These are phyloP conservation scores for Candida jianshihensis DNA, from an alignment of 805 yeast species.

Conservation along the genomic window DNA sequence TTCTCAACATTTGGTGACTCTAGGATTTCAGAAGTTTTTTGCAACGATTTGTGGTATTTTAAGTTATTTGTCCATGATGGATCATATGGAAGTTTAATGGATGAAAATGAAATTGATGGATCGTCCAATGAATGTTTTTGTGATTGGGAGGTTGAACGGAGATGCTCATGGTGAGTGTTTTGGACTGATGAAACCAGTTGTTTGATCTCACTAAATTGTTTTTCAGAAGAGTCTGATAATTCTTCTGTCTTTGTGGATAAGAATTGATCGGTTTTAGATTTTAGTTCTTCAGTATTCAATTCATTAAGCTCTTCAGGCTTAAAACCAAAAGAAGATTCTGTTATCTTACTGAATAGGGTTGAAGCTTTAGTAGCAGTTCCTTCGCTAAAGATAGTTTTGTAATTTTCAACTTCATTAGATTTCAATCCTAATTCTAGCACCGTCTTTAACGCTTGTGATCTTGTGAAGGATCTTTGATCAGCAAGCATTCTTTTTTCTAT, in stretches of 20 bases:
- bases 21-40: slow-evolving; percentile 41
- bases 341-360: slow-evolving; percentile 8
- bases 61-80: slow-evolving; percentile 46
- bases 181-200: slow-evolving; percentile 18
- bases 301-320: neutral
- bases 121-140: slow-evolving; percentile 11
- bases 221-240: slow-evolving; percentile 21
- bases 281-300: slow-evolving; percentile 7
- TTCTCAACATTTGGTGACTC: slow-evolving; percentile 35
- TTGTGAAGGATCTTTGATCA: slow-evolving; percentile 17
- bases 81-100: slow-evolving; percentile 33
- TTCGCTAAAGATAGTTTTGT: slow-evolving; percentile 6
- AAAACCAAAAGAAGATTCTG: neutral
- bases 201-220: slow-evolving; percentile 23
- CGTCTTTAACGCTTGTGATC: slow-evolving; percentile 10
- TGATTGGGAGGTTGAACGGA: neutral
- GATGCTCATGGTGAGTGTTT: slow-evolving; percentile 10
- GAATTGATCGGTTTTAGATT: neutral
- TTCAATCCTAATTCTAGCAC: slow-evolving; percentile 13
- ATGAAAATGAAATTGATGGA: too few relatives aligned
- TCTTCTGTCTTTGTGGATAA: neutral
- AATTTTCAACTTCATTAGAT: slow-evolving; percentile 8
- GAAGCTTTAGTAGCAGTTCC: slow-evolving; percentile 19
- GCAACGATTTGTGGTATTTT: slow-evolving; percentile 33
- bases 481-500: slow-evolving; percentile 17